Conservation (phyloP, 495 filamentous ascomycete genomes). For the Neurospora sp. region DNA sequence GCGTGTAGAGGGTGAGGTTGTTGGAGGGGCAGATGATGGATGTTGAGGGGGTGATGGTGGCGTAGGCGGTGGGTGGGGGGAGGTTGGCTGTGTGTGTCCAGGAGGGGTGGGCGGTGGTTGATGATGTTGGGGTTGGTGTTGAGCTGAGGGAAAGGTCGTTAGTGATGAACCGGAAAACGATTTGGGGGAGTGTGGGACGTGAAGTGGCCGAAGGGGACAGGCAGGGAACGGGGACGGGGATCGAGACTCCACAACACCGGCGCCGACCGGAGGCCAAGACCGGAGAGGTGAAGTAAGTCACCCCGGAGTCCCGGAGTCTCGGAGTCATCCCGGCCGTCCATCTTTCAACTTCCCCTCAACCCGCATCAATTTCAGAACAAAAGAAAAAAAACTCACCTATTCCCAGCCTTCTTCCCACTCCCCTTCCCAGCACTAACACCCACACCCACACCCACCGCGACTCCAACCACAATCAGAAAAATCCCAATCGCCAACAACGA, state of each 20-base stretch:
- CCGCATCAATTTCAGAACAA: background rate
- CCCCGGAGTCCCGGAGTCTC: too few relatives aligned
- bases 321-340: background rate
- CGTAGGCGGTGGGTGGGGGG: constrained; percentile 6
- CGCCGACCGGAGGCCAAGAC: too few relatives aligned
- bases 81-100: background rate
- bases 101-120: background rate
- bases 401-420: background rate
- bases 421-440: constrained; percentile 11
- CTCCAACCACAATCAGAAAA: constrained; percentile 17
- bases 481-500: constrained; percentile 11
- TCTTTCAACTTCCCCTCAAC: background rate
- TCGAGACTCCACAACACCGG: too few relatives aligned
- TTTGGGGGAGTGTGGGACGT: background rate
- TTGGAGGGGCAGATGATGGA: constrained; percentile 18
- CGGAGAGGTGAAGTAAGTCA: background rate
- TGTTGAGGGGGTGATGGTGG: background rate
- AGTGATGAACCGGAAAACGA: background rate
- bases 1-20: constrained; percentile 26
- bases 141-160: background rate
- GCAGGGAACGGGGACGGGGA: too few relatives aligned
- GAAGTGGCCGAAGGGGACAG: background rate
- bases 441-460: constrained; percentile 22
- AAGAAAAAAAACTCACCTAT: constrained; percentile 1
- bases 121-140: background rate